Percentiles rank a stretch among this genome's conserved stretches.
These are phyloP conservation scores for Aureobasidium melanogenum DNA, from an alignment of 2,329 filamentous ascomycete genomes.

Conservation along the genomic window DNA sequence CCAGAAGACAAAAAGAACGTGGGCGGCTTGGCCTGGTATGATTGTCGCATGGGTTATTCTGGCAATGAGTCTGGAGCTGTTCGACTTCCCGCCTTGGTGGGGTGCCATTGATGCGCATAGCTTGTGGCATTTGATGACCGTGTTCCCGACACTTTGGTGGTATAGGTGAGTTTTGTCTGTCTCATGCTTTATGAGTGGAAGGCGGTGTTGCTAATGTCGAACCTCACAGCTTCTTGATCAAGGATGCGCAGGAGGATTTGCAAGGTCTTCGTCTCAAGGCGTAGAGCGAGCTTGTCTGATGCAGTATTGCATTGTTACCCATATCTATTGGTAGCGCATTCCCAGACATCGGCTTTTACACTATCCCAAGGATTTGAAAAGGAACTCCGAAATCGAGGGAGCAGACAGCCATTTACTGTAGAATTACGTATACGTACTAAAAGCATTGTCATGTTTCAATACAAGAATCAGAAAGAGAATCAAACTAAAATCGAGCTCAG, in stretches of 20 bases:
- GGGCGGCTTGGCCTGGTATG: constrained; percentile 83
- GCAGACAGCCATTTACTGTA: neutral
- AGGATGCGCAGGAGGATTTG: constrained; percentile 76
- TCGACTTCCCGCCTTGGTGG: constrained; percentile 82
- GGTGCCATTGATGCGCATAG: constrained; percentile 87
- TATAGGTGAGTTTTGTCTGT: constrained; percentile 65
- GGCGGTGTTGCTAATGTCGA: constrained; percentile 8
- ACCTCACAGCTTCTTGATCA: constrained; percentile 65
- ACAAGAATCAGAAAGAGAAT: neutral
- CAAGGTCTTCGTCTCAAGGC: constrained; percentile 64
- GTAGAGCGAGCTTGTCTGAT: constrained; percentile 25
- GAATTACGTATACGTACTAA: too few species aligned
- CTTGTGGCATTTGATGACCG: constrained; percentile 91
- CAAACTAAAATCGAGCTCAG: neutral
- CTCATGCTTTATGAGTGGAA: neutral
- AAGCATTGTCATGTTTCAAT: neutral
- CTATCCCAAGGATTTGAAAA: neutral
- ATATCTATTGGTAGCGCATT: too few species aligned
- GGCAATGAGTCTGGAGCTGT: constrained; percentile 90
- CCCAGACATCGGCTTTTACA: neutral
- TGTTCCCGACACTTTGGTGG: constrained; percentile 79
- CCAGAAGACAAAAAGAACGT: constrained; percentile 58
- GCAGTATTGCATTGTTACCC: too few species aligned
- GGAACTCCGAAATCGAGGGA: too few species aligned
- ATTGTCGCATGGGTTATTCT: constrained; percentile 86